These are phyloP conservation scores for Globisporangium barbulae DNA, from an alignment of 352 stramenopile genomes.

Conservation along the genomic window DNA sequence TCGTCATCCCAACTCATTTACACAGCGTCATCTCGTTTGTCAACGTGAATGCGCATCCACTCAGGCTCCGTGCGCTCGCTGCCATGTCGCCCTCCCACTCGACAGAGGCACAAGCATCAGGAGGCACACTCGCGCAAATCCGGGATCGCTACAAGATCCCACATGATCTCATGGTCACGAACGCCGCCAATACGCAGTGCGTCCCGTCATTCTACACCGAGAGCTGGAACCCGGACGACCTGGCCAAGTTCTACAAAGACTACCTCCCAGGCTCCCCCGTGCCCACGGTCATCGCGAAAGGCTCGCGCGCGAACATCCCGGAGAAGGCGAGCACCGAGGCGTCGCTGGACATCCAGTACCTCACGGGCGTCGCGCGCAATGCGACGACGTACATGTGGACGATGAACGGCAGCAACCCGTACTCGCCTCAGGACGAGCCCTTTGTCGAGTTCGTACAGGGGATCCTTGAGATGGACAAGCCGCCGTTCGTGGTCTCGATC, in stretches of 20 bases:
- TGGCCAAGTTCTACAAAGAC: constrained; percentile 51
- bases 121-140: constrained; percentile 40
- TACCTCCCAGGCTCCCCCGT: constrained; percentile 43
- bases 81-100: constrained; percentile 17
- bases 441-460: constrained; percentile 81
- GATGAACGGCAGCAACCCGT: constrained; percentile 84
- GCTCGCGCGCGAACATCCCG: constrained; percentile 40
- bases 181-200: constrained; percentile 53
- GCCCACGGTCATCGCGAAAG: constrained; percentile 56
- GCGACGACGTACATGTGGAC: constrained; percentile 78
- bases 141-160: constrained; percentile 66
- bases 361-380: constrained; percentile 79
- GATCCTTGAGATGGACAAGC: constrained; percentile 59
- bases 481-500: constrained; percentile 86
- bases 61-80: constrained; percentile 46
- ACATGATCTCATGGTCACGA: constrained; percentile 60
- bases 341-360: constrained; percentile 90
- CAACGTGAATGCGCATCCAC: constrained; percentile 64
- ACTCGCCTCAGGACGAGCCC: constrained; percentile 77
- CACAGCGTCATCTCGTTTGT: constrained; percentile 51
- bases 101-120: background rate
- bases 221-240: constrained; percentile 49
- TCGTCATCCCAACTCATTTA: constrained; percentile 41
- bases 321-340: constrained; percentile 57
- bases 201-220: constrained; percentile 82